Percentiles rank a stretch among this genome's conserved stretches.
Evolutionary conservation across 2,329 filamentous ascomycete genomes (phyloP).

Genomic region (Geosmithia morbida): DNA sequence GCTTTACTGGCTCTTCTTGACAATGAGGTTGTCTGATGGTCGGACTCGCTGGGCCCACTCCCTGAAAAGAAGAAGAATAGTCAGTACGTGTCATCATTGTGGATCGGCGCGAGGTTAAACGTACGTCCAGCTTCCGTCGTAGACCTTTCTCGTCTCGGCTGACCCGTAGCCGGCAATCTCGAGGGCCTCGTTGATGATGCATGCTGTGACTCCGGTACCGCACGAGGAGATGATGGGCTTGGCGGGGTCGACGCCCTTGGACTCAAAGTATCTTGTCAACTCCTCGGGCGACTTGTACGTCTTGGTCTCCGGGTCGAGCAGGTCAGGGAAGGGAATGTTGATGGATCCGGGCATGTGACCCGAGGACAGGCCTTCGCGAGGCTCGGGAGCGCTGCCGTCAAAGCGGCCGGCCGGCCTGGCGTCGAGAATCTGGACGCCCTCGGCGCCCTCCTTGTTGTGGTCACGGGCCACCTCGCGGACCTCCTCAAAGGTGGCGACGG

Average conservation of each 20-base stretch:
- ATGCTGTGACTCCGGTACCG: slow-evolving; percentile 88
- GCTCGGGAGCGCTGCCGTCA: slow-evolving; percentile 72
- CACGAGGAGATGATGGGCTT: slow-evolving; percentile 80
- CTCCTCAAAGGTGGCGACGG: slow-evolving; percentile 70
- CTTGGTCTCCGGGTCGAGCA: slow-evolving; percentile 76
- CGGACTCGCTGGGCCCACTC: slow-evolving; percentile 55
- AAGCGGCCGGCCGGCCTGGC: slow-evolving; percentile 70
- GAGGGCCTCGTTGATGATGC: slow-evolving; percentile 77
- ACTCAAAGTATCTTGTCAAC: slow-evolving; percentile 60
- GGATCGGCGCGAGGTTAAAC: slow-evolving; percentile 20
- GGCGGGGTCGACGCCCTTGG: slow-evolving; percentile 63
- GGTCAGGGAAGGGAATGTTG: slow-evolving; percentile 63
- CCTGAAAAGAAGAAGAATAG: slow-evolving; percentile 15
- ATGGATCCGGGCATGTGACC: slow-evolving; percentile 86
- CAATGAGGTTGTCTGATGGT: slow-evolving; percentile 46
- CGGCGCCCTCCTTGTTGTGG: slow-evolving; percentile 66
- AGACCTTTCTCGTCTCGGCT: slow-evolving; percentile 56
- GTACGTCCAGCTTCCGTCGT: slow-evolving; percentile 97
- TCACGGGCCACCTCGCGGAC: slow-evolving; percentile 65
- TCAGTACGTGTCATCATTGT: background rate
- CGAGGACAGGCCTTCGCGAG: slow-evolving; percentile 69
- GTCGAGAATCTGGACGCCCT: slow-evolving; percentile 80
- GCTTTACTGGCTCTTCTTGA: slow-evolving; percentile 20
- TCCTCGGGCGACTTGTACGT: slow-evolving; percentile 58
- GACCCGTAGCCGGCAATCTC: slow-evolving; percentile 62